These are phyloP conservation scores for Dispira simplex DNA, from an alignment of 192 early-diverging fungal genomes.

Conservation along the genomic window DNA sequence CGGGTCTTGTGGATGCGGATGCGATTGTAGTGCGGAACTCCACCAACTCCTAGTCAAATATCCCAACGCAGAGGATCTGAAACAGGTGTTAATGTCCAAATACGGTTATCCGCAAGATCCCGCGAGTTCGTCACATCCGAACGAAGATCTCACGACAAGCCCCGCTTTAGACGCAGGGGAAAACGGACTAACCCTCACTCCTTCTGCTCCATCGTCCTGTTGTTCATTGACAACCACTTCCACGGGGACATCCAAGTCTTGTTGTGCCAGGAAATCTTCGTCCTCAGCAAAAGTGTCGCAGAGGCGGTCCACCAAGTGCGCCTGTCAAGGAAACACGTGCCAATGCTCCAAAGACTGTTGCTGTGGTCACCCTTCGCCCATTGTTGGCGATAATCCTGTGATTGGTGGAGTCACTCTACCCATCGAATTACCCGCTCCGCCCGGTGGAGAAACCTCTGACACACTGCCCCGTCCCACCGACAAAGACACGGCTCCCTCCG, in stretches of 20 bases:
- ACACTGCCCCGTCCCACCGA: neutral
- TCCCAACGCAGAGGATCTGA: conserved; percentile 1
- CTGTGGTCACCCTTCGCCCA: neutral
- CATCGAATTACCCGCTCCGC: neutral
- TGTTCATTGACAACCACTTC: neutral
- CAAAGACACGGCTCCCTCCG: neutral
- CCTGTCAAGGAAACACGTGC: neutral
- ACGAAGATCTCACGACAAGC: neutral
- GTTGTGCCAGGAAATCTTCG: neutral
- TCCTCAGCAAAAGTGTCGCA: neutral
- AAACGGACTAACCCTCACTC: neutral
- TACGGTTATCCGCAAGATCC: neutral
- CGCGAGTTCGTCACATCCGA: neutral
- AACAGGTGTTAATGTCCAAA: neutral
- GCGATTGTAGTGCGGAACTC: conserved; percentile 23
- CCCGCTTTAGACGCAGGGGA: neutral
- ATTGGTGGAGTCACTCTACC: neutral
- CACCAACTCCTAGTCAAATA: conserved; percentile 16
- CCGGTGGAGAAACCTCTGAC: neutral
- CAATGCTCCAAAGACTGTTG: neutral
- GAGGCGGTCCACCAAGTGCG: neutral
- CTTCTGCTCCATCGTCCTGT: neutral
- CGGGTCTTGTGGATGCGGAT: conserved; percentile 24
- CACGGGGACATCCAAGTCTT: neutral
- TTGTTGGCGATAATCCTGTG: neutral